Conservation (phyloP, 2,329 filamentous ascomycete species). For the Calonectria honghensis region DNA sequence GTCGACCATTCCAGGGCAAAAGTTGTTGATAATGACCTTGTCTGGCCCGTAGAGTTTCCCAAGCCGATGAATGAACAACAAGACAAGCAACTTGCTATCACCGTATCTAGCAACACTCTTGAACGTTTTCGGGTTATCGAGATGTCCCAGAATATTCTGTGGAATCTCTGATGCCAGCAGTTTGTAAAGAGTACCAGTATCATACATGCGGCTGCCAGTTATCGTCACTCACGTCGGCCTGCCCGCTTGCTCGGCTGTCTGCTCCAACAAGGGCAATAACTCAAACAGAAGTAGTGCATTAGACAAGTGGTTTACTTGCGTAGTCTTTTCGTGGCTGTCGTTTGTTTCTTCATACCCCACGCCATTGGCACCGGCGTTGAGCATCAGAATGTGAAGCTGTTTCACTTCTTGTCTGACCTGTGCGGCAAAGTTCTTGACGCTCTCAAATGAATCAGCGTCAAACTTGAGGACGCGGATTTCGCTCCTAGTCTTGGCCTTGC, state of each 20-base stretch:
- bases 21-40: constrained; percentile 42
- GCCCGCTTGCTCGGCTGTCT: constrained; percentile 32
- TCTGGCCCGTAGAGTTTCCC: constrained; percentile 13
- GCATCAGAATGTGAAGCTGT: constrained; percentile 32
- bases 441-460: constrained; percentile 37
- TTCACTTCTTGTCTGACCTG: not conserved
- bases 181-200: constrained; percentile 13
- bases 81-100: constrained; percentile 39
- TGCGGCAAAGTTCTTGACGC: constrained; percentile 23
- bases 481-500: constrained; percentile 22
- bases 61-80: constrained; percentile 43
- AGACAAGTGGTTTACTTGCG: constrained; percentile 55
- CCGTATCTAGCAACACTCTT: constrained; percentile 16
- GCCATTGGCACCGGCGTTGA: constrained; percentile 43
- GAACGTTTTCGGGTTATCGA: constrained; percentile 16
- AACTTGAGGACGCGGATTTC: constrained; percentile 40
- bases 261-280: constrained; percentile 46
- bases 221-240: constrained; percentile 38
- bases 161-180: constrained; percentile 8
- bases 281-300: constrained; percentile 48
- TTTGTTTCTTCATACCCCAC: not conserved
- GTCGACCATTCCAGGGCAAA: constrained; percentile 38
- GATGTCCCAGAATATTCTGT: constrained; percentile 3
- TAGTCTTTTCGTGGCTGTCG: constrained; percentile 49
- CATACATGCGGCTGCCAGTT: constrained; percentile 44